phyloP scores from a whole-genome alignment of 129 eudicot species.

The Deinandra increscens region DNA sequence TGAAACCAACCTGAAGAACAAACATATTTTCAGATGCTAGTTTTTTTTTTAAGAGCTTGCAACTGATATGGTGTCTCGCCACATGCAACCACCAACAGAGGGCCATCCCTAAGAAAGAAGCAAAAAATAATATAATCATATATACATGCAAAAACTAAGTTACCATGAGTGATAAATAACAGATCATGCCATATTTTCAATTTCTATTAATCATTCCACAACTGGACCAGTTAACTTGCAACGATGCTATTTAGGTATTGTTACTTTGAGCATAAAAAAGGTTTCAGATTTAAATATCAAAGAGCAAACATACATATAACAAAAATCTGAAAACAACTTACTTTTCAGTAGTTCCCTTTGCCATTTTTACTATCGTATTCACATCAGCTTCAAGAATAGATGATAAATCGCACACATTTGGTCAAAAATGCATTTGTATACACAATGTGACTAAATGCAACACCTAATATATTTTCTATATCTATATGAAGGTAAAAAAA shows the following conservation, averaged over 20 bases:
- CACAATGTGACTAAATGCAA: no score
- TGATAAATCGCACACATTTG: no score
- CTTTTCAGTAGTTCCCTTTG: constrained; percentile 78
- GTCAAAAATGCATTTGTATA: no score
- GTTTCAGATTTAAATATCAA: constrained; percentile 11
- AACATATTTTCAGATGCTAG: constrained; percentile 87
- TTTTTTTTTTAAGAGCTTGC: constrained; percentile 82
- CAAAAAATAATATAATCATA: constrained; percentile 3
- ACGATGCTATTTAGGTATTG: constrained; percentile 7
- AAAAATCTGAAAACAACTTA: constrained; percentile 26
- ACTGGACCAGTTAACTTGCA: constrained; percentile 1
- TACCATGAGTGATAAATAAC: constrained; percentile 15
- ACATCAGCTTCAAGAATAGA: constrained; percentile 90
- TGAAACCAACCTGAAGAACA: constrained; percentile 80
- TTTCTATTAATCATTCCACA: constrained; percentile 6
- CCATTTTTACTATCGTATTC: constrained; percentile 72
- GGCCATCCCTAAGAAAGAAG: constrained; percentile 71
- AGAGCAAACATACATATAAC: background rate
- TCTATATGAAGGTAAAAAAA: no score
- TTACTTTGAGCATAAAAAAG: constrained; percentile 12
- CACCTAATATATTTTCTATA: no score
- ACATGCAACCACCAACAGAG: constrained; percentile 87
- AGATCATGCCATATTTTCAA: background rate
- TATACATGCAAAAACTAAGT: constrained; percentile 8
- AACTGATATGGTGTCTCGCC: constrained; percentile 94